Conservation (phyloP, 129 eudicot species). For the Pulicaria dysenterica region DNA sequence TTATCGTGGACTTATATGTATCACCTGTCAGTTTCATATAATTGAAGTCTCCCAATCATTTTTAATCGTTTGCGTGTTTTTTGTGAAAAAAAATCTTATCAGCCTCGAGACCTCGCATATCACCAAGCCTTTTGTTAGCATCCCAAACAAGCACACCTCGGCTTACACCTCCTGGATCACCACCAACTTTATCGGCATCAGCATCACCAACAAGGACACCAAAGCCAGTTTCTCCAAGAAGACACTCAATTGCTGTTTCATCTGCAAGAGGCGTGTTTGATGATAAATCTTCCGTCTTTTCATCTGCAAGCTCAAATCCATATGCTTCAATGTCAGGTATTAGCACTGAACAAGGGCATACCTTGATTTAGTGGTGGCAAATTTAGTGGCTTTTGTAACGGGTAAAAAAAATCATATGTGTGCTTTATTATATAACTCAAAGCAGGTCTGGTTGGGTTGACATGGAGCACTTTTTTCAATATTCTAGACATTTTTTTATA, state of each 20-base stretch:
- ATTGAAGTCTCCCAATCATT: background rate
- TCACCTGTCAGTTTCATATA: background rate
- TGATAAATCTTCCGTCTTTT: constrained; percentile 56
- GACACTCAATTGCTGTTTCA: constrained; percentile 76
- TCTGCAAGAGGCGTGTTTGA: constrained; percentile 55
- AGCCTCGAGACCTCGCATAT: constrained; percentile 68
- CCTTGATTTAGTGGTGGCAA: background rate
- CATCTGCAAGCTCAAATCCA: constrained; percentile 58
- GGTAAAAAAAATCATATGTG: background rate
- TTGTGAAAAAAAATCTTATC: constrained; percentile 6
- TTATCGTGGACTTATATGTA: background rate
- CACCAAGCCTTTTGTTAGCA: constrained; percentile 68
- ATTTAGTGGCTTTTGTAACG: background rate
- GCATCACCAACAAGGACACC: constrained; percentile 77
- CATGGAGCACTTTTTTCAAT: background rate
- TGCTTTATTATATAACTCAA: background rate
- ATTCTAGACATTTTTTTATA: background rate
- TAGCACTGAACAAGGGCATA: background rate
- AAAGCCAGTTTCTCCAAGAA: constrained; percentile 75
- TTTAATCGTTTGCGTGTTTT: background rate
- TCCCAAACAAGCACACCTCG: constrained; percentile 86
- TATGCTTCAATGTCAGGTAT: constrained; percentile 65
- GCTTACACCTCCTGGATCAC: constrained; percentile 90
- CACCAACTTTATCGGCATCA: constrained; percentile 79
- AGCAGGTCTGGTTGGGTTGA: background rate